Evolutionary conservation across 106 monocot genomes (phyloP).

Genomic region (Dioscorea alata): DNA sequence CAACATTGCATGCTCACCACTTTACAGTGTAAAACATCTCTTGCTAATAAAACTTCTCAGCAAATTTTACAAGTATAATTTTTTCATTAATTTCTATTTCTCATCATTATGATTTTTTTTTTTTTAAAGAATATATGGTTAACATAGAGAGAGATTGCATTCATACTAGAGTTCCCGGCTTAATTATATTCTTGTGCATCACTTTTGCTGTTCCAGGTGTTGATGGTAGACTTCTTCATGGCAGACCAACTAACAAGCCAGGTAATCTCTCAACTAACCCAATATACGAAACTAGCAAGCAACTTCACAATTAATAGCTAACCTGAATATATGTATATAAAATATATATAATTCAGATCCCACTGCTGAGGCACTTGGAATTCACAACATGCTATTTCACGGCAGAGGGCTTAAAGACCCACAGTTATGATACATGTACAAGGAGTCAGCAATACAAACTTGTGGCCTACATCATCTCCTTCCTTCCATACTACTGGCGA

Average conservation of each 20-base stretch:
- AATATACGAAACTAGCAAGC: not conserved
- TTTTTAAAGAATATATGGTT: too few relatives aligned
- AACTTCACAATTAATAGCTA: not conserved
- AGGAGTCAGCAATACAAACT: constrained; percentile 59
- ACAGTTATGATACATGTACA: constrained; percentile 63
- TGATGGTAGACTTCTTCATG: constrained; percentile 99
- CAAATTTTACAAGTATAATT: too few relatives aligned
- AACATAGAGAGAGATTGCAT: too few relatives aligned
- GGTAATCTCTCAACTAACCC: constrained; percentile 28
- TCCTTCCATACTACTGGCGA: constrained; percentile 96
- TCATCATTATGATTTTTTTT: not conserved
- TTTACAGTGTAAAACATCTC: constrained; percentile 56
- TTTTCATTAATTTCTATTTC: not conserved
- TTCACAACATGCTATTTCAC: constrained; percentile 85
- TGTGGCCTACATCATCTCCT: constrained; percentile 70
- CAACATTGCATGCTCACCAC: constrained; percentile 76
- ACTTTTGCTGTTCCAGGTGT: constrained; percentile 38
- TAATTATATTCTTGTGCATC: not conserved
- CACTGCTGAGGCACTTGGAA: constrained; percentile 84
- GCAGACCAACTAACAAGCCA: constrained; percentile 96
- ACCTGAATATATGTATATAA: not conserved
- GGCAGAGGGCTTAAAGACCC: constrained; percentile 39
- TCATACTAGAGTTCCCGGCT: not conserved
- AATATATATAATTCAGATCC: constrained; percentile 40
- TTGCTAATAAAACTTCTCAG: not conserved